Evolutionary conservation across 1,284 basidiomycete species (phyloP).

Genomic region (Erythrobasidium hasegawianum): DNA sequence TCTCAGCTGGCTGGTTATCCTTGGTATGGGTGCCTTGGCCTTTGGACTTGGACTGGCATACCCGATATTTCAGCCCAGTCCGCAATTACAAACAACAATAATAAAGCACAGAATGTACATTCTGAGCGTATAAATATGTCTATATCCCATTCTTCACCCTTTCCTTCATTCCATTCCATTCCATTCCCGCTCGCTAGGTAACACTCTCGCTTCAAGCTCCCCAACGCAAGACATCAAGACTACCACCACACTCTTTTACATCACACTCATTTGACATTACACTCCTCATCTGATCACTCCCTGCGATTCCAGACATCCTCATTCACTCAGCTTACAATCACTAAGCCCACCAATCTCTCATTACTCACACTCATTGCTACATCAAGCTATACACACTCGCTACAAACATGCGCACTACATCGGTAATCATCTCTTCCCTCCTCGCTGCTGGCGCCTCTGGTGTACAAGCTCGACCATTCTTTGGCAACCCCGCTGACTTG

Average conservation of each 20-base stretch:
- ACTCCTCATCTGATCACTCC: background rate
- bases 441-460: slow-evolving; percentile 14
- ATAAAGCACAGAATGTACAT: background rate
- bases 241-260: slow-evolving; percentile 10
- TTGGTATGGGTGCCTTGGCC: background rate
- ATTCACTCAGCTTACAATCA: background rate
- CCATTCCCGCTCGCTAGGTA: too few species aligned
- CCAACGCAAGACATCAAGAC: slow-evolving; percentile 1
- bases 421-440: slow-evolving; percentile 16
- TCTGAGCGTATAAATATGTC: background rate
- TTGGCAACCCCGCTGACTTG: slow-evolving; percentile 8
- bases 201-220: too few species aligned
- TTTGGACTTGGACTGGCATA: background rate
- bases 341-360: background rate
- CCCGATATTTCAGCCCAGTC: background rate
- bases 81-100: too few species aligned
- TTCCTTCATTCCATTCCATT: background rate
- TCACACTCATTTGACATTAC: slow-evolving; percentile 11
- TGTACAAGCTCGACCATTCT: slow-evolving; percentile 23
- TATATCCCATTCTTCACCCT: background rate
- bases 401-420: slow-evolving; percentile 15
- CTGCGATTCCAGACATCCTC: background rate
- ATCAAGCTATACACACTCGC: too few species aligned
- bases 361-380: background rate
- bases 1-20: too few species aligned